Evolutionary conservation across 108 stramenopile genomes (phyloP), one percentile per base, ranked within the genome.

Genomic region (Schizochytrium sp.): DNA sequence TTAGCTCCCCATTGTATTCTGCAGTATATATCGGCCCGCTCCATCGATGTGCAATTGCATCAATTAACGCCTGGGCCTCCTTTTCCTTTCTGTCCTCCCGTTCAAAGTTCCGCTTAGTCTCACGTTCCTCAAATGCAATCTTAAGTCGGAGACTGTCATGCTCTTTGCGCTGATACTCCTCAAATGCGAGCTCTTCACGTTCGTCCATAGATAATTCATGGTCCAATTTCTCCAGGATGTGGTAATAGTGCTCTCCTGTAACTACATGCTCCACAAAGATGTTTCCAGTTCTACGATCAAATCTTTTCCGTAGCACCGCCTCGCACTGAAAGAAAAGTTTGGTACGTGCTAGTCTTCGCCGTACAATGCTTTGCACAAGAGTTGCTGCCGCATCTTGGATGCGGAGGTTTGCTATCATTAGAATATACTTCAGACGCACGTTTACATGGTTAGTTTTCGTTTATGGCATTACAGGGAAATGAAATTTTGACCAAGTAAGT

Each of bases 381-480:
- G 49, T 83, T 4, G 73, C 73, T 53, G 73, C 73, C 17, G 50
- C 73, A 19, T 83, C 50, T 83, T 83, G 49, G 0, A 83, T 38
- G 46, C 73, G 46, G n/a, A 83, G 73, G 40, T 83, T 83, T 8
- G 73, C 73, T 64, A 17, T 58, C 13, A 15, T 17, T 10, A 58
- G 57, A 17, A 17, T 17, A 58, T 58, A 15, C 13, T 58, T 17
- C 13, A 58, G 57, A 58, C 17, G 0, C 15, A 59, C 15, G 19
- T 17, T 15, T 0, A 19, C 19, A 15, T 15, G 19, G 19, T 15
- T 17, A 59, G 58, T 19, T 15, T 0, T 17, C 19, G 58, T 19
- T 59, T 59, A 59, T 59, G 58, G 15, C 19, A 59, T 15, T 59
- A 15, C 15, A 19, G 19, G 58, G 17, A 15, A 19, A 15, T 59